Base-by-base conservation (phyloP, 352 stramenopile species). In the Phytopythium chamaehyphon region DNA sequence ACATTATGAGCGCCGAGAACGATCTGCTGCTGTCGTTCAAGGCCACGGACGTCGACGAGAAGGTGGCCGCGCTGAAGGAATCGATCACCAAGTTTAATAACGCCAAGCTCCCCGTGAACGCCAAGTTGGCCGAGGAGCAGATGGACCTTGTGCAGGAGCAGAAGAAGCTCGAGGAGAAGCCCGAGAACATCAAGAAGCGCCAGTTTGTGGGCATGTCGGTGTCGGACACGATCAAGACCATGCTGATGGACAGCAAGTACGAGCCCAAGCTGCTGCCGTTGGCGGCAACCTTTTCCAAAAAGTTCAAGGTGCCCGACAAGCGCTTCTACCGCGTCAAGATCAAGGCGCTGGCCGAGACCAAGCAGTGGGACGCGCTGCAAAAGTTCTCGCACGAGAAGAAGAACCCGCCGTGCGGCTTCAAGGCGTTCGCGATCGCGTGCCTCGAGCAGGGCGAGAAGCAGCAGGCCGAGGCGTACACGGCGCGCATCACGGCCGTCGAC, bases 241-340 rank as follows among this genome's bases (percentile, higher is more conserved):
- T 96, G 44, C 62, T 90, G 38, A 74, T 71, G 36, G 81, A 91
- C 57, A 80, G 70, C 55, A 90, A 90, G 64, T 88, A 88, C 61
- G 79, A 93, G 40, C 80, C 80, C 0, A 91, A 93, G 57, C 70
- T 96, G 49, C 51, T 85, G 23, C 69, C 66, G 14, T 22, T 93
- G 8, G 83, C 79, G 8, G 74, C 76, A 0, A 51, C 75, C 5
- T 84, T 92, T 52, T 73, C 82, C 33, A 95, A 95, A 55, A 93
- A 89, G 56, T 95, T 96, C 60, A 94, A 95, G 36, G 81, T 97
- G 7, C 81, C 88, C 1, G 88, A 96, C 52, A 96, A 97, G 67
- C 82, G 83, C 8, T 88, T 95, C 43, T 97, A 93, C 60, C 82
- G 88, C 54, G 81, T 96, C 37, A 96, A 96, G 64, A 96, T 96